A percentile compares a stretch with the other conserved stretches of the same genome.
These are phyloP conservation scores for Aegilops tauschii DNA, from an alignment of 176 grass and related monocot species.

Conservation along the genomic window DNA sequence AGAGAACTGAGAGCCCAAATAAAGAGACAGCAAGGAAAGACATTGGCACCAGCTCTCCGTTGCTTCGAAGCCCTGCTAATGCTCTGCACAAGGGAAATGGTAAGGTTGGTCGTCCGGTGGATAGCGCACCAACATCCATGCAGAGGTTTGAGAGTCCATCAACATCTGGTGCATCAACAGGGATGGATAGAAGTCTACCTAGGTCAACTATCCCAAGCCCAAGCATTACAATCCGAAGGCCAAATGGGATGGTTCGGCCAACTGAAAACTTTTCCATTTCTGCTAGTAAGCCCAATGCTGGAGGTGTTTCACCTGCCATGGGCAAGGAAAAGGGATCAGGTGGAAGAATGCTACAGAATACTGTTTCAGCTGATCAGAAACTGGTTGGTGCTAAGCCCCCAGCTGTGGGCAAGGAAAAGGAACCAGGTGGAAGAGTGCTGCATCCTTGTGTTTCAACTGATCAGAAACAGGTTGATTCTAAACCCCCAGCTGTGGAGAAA, in stretches of 20 bases:
- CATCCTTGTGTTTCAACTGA: conserved; percentile 29
- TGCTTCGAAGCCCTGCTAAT: conserved; percentile 33
- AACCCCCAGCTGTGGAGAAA: conserved; percentile 39
- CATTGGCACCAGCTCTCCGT: conserved; percentile 22
- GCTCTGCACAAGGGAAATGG: conserved; percentile 50
- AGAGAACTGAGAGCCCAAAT: conserved; percentile 47
- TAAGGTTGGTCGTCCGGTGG: conserved; percentile 37
- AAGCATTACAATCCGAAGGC: conserved; percentile 53
- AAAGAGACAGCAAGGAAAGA: conserved; percentile 44
- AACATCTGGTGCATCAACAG: conserved; percentile 21
- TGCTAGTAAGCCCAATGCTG: conserved; percentile 29
- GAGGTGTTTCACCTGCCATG: conserved; percentile 30
- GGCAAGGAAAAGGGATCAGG: conserved; percentile 48
- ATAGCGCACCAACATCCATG: conserved; percentile 28
- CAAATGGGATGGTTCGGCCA: conserved; percentile 46
- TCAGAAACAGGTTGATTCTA: conserved; percentile 37
- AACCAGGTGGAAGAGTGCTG: conserved; percentile 26
- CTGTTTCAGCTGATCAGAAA: conserved; percentile 39
- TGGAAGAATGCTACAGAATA: conserved; percentile 32
- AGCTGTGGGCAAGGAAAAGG: conserved; percentile 49
- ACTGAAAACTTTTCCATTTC: conserved; percentile 40
- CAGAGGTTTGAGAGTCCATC: conserved; percentile 47
- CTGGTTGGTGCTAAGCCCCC: conserved; percentile 29
- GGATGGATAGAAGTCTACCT: conserved; percentile 41
- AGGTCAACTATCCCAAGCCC: conserved; percentile 53